phyloP scores from a whole-genome alignment of 2,329 filamentous ascomycete species.

The Pseudogymnoascus sp. region DNA sequence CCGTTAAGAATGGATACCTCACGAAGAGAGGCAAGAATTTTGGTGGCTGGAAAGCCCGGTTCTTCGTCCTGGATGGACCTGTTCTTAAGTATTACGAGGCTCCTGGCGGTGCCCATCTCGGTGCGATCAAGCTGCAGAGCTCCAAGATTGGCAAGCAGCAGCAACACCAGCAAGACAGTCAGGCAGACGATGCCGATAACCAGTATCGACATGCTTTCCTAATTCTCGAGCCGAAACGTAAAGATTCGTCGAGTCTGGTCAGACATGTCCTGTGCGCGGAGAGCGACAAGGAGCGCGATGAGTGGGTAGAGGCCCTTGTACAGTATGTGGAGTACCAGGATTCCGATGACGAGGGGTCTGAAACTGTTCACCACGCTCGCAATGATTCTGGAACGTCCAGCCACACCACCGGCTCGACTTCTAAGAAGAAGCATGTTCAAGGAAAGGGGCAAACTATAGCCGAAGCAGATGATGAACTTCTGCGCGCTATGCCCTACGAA shows the following conservation, averaged over 20 bases:
- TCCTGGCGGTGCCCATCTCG: slow-evolving; percentile 80
- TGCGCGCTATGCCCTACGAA: slow-evolving; percentile 31
- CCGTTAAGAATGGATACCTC: slow-evolving; percentile 78
- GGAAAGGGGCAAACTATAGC: slow-evolving; percentile 28
- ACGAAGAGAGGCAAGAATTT: slow-evolving; percentile 98
- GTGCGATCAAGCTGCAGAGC: slow-evolving; percentile 83
- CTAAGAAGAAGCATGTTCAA: slow-evolving; percentile 38
- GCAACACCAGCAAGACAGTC: slow-evolving; percentile 48
- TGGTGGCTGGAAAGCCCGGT: slow-evolving; percentile 90
- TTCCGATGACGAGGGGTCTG: slow-evolving; percentile 44
- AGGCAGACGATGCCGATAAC: slow-evolving; percentile 74
- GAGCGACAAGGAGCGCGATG: slow-evolving; percentile 83
- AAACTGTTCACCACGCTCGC: slow-evolving; percentile 31
- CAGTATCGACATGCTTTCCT: slow-evolving; percentile 96
- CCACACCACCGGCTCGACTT: slow-evolving; percentile 30
- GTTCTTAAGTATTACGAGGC: slow-evolving; percentile 85
- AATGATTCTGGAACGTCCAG: slow-evolving; percentile 31
- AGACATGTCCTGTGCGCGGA: slow-evolving; percentile 94
- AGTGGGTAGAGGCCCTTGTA: slow-evolving; percentile 85
- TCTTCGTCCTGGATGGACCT: slow-evolving; percentile 61
- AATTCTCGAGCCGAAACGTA: slow-evolving; percentile 91
- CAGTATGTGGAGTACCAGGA: slow-evolving; percentile 78
- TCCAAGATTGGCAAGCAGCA: slow-evolving; percentile 94
- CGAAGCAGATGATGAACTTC: slow-evolving; percentile 29
- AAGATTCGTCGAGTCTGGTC: slow-evolving; percentile 79